Evolutionary conservation across 2,329 filamentous ascomycete species (phyloP), one percentile per base, ranked within the genome.

Genomic region (Colletotrichum orchidophilum): DNA sequence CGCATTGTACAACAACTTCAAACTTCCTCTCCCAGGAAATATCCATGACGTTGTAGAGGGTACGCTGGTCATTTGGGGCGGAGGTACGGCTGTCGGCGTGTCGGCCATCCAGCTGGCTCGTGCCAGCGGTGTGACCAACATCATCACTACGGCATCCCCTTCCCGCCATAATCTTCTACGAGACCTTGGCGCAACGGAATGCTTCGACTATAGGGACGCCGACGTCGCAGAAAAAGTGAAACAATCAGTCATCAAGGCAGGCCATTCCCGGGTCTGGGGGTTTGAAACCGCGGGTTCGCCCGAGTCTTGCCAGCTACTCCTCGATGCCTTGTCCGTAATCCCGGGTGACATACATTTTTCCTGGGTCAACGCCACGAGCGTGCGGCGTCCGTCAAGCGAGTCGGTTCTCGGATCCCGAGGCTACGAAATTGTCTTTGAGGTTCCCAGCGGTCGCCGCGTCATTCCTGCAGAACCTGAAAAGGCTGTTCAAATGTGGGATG

Each of bases 1-100:
- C 13, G 63, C 54, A 15, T 27, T 66, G 9, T 66, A 39, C 21
- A 66, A 66, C 46, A 42, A 52, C 18, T 49, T 66, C n/a, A 9
- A 18, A 12, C 63, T 66, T 13, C 54, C 42, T 11, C 12, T 60
- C 8, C 63, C 63, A 12, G 27, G 50, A 27, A 21, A 9, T 12
- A 53, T 12, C 3, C 12, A n/a, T 52, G 18, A 33, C 8, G 15
- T 8, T 21, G 7, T 21, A 11, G 29, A 46, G 33, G 35, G 21
- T 24, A 29, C 58, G 11, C 6, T 61, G 24, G 58, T 61, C 1
- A 42, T 61, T 6, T 61, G 58, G 39, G 58, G 58, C 13, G 58
- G 58, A 15, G 27, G 58, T 8, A 61, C 58, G 5, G 27, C 18
- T 42, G 21, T 61, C 33, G 58, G 58, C 5, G 5, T 61, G 12